A percentile compares a stretch with the other conserved stretches of the same genome.
These are phyloP conservation scores for Pinus taeda DNA, from an alignment of 75 land plant species.

Conservation along the genomic window DNA sequence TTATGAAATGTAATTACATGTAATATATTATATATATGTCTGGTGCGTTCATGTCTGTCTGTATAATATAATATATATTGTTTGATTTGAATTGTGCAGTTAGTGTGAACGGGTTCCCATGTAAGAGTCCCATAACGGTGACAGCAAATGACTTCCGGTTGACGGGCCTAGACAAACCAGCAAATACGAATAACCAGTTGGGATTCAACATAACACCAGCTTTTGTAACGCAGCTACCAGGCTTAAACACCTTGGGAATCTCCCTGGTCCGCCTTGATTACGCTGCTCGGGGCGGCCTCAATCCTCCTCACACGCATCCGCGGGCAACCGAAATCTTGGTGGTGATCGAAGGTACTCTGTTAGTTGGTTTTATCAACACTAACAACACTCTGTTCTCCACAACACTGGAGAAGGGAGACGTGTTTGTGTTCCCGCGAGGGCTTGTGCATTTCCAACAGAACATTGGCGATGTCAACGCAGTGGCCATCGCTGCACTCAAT, in stretches of 20 bases:
- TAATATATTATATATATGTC: too few species aligned
- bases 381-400: conserved; percentile 34
- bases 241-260: conserved; percentile 53
- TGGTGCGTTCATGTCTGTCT: too few species aligned
- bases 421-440: conserved; percentile 14
- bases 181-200: conserved; percentile 22
- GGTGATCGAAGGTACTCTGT: conserved; percentile 44
- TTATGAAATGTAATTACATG: too few species aligned
- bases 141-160: neutral
- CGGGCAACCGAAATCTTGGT: conserved; percentile 64
- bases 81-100: too few species aligned
- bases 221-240: conserved; percentile 35
- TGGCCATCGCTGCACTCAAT: conserved; percentile 10
- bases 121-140: too few species aligned
- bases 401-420: conserved; percentile 11
- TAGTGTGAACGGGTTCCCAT: too few species aligned
- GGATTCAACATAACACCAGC: conserved; percentile 31
- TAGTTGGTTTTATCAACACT: conserved; percentile 58
- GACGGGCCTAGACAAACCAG: conserved; percentile 15
- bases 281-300: conserved; percentile 32
- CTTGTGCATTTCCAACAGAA: too few species aligned
- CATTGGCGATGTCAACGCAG: too few species aligned
- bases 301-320: conserved; percentile 70
- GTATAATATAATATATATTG: too few species aligned
- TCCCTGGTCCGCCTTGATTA: conserved; percentile 45